Conservation (phyloP, 1,284 basidiomycete species). For the Tetrapyrgos nigripes region DNA sequence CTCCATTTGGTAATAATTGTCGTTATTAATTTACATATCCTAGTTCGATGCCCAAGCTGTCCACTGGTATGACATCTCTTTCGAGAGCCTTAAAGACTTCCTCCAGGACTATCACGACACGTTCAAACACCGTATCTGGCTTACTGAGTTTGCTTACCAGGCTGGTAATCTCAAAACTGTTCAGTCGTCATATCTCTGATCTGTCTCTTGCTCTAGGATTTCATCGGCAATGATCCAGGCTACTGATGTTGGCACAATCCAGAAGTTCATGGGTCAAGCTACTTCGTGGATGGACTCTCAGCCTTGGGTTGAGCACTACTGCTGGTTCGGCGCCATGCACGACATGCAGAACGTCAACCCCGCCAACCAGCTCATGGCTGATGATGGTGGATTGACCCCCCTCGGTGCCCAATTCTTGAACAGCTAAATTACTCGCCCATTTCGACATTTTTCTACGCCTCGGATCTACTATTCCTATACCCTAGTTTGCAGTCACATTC, state of each 20-base stretch:
- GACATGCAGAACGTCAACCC: constrained; percentile 75
- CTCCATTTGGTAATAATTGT: constrained; percentile 14
- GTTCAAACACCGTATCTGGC: constrained; percentile 58
- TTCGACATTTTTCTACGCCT: not conserved
- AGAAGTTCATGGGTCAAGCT: constrained; percentile 61
- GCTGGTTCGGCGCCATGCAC: constrained; percentile 78
- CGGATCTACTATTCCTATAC: constrained; percentile 1
- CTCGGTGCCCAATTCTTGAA: constrained; percentile 54
- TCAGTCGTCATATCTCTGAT: not conserved
- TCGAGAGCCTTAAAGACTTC: constrained; percentile 57
- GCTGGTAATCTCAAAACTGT: constrained; percentile 35
- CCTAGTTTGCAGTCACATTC: not conserved
- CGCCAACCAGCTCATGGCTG: constrained; percentile 59
- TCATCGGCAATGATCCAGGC: constrained; percentile 65
- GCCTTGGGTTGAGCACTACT: constrained; percentile 62
- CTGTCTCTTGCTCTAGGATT: constrained; percentile 57
- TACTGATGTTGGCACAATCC: constrained; percentile 51
- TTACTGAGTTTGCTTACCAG: constrained; percentile 77
- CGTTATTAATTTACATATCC: not conserved
- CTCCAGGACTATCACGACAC: constrained; percentile 55
- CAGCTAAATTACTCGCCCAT: constrained; percentile 19
- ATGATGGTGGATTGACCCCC: constrained; percentile 48
- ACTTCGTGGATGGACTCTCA: constrained; percentile 63
- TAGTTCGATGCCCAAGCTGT: constrained; percentile 58
- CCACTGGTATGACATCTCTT: constrained; percentile 68